Percentiles rank a stretch among this genome's conserved stretches.
phyloP scores from a whole-genome alignment of 352 stramenopile species.

The Globisporangium polare region DNA sequence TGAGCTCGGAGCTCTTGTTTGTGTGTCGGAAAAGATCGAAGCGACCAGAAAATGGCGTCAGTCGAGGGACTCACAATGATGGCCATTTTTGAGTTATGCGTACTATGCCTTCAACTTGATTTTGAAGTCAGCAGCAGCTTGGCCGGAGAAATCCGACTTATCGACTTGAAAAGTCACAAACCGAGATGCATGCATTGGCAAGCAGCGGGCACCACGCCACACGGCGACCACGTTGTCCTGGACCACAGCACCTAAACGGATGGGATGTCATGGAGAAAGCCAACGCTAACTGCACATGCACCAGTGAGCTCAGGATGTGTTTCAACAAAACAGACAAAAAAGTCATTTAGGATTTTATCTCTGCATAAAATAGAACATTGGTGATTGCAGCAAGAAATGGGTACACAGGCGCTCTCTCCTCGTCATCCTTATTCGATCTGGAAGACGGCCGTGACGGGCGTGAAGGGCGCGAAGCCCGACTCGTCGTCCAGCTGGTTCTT shows the following conservation, averaged over 20 bases:
- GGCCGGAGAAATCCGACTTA: neutral
- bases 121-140: neutral
- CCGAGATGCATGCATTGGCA: too few species aligned
- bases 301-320: neutral
- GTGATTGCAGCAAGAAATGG: constrained; percentile 8
- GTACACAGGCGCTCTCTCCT: neutral
- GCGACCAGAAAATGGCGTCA: neutral
- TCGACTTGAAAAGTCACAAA: too few species aligned
- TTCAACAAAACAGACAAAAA: neutral
- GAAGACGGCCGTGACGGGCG: constrained; percentile 63
- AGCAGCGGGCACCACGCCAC: too few species aligned
- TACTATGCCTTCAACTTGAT: neutral
- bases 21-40: neutral
- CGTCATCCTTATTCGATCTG: constrained; percentile 72
- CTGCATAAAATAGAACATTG: constrained; percentile 9
- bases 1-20: neutral
- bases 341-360: neutral
- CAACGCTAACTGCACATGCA: neutral
- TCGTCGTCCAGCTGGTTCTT: constrained; percentile 58
- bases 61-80: neutral
- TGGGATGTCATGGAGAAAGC: neutral
- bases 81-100: neutral
- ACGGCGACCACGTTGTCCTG: too few species aligned
- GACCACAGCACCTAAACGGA: too few species aligned
- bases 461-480: constrained; percentile 30